phyloP scores from a whole-genome alignment of 345 rosid genomes.

The Hibiscus tridactylites region DNA sequence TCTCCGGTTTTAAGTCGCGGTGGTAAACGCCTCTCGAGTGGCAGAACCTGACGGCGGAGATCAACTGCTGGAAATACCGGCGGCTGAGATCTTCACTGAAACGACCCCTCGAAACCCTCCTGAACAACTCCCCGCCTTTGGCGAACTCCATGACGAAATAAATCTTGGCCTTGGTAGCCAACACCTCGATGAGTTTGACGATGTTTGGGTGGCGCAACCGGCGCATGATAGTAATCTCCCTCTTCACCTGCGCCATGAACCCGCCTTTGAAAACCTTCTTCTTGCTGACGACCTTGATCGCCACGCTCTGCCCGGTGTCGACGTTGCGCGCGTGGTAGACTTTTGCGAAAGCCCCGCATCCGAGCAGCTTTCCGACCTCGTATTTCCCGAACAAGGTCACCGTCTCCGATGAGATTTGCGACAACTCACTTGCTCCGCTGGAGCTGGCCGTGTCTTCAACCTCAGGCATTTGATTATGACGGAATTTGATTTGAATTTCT shows the following conservation, averaged over 20 bases:
- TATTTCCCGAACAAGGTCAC: constrained; percentile 51
- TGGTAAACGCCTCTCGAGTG: constrained; percentile 78
- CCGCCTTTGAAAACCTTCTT: constrained; percentile 55
- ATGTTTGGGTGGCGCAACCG: constrained; percentile 54
- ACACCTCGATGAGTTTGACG: constrained; percentile 64
- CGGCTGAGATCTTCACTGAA: constrained; percentile 90
- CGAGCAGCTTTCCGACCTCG: constrained; percentile 75
- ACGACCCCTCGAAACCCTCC: constrained; percentile 57
- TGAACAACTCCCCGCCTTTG: constrained; percentile 85
- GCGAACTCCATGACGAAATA: constrained; percentile 89
- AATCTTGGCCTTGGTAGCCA: constrained; percentile 72
- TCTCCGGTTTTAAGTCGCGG: constrained; percentile 86
- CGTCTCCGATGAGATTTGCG: constrained; percentile 14
- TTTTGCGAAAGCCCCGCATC: constrained; percentile 80
- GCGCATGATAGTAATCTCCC: constrained; percentile 86
- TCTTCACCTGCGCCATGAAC: constrained; percentile 32
- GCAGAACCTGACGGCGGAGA: constrained; percentile 71
- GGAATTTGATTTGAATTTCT: background rate
- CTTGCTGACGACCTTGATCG: constrained; percentile 79
- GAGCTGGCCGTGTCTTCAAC: constrained; percentile 6
- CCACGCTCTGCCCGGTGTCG: constrained; percentile 65
- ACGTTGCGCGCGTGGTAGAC: constrained; percentile 64
- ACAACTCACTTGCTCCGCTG: background rate
- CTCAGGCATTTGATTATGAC: background rate
- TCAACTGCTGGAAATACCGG: constrained; percentile 73